These are phyloP conservation scores for Colletotrichum eremochloae DNA, from an alignment of 2,329 filamentous ascomycete genomes.

Conservation along the genomic window DNA sequence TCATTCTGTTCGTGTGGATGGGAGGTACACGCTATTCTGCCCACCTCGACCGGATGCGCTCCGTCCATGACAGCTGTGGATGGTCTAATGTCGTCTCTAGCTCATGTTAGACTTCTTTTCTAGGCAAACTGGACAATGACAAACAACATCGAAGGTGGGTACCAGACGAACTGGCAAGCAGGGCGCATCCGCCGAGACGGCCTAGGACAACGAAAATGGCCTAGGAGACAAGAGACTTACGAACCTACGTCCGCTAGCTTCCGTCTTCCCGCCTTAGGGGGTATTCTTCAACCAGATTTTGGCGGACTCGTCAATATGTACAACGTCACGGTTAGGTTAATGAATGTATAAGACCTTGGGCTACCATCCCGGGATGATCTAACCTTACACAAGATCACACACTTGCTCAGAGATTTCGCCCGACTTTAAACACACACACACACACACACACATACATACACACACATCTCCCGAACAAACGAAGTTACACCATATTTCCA, in stretches of 20 bases:
- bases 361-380: not conserved
- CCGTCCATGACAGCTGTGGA: conserved; percentile 1
- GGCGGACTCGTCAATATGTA: conserved; percentile 1
- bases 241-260: conserved; percentile 21
- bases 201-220: conserved; percentile 2
- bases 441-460: too few species aligned
- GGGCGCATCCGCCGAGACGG: conserved; percentile 1
- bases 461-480: not conserved
- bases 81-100: conserved; percentile 16
- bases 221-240: conserved; percentile 24
- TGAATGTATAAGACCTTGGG: conserved; percentile 28
- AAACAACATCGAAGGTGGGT: not conserved
- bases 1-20: not conserved
- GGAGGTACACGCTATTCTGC: conserved; percentile 27
- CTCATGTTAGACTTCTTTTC: conserved; percentile 4
- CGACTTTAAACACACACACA: not conserved
- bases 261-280: conserved; percentile 30
- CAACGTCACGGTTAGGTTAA: not conserved
- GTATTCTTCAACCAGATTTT: conserved; percentile 5
- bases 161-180: conserved; percentile 5
- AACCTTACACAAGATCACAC: not conserved
- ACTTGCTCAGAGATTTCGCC: not conserved
- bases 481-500: too few species aligned
- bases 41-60: conserved; percentile 25
- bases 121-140: not conserved